phyloP scores from a whole-genome alignment of 23 red algal species.

The Pyropia yezoensis region DNA sequence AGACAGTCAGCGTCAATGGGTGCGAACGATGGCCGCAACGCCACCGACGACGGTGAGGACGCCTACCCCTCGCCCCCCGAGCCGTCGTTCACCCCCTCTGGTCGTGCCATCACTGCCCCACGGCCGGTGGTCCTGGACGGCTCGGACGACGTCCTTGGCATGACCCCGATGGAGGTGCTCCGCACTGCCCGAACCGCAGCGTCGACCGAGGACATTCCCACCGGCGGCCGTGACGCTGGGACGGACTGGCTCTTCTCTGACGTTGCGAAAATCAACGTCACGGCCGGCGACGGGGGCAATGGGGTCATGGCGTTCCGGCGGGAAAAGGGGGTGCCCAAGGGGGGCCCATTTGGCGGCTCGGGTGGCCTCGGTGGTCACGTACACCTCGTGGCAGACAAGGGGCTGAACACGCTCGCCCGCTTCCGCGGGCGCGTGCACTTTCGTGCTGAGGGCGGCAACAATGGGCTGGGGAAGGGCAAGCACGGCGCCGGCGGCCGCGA shows the following conservation, averaged over 20 bases:
- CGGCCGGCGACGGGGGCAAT: slow-evolving; percentile 76
- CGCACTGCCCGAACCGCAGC: no score
- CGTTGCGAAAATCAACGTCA: slow-evolving; percentile 59
- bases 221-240: no score
- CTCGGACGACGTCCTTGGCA: no score
- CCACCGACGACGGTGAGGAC: no score
- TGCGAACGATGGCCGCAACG: no score
- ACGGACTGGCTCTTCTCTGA: slow-evolving; percentile 78
- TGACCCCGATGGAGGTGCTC: no score
- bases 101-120: no score
- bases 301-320: slow-evolving; percentile 86
- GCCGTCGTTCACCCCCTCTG: no score
- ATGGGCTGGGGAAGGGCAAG: slow-evolving; percentile 60
- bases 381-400: slow-evolving; percentile 41
- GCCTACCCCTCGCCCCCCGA: no score
- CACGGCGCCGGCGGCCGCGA: slow-evolving; percentile 46
- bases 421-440: slow-evolving; percentile 61
- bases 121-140: no score
- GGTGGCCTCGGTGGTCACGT: slow-evolving; percentile 73
- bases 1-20: no score
- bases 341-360: slow-evolving; percentile 81
- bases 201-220: no score
- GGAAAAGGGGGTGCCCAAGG: slow-evolving; percentile 72
- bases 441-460: slow-evolving; percentile 36
- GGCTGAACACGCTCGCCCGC: slow-evolving; percentile 64